Evolutionary conservation across 2,329 filamentous ascomycete species (phyloP), one percentile per base, ranked within the genome.

Genomic region (Helotiales sp.): DNA sequence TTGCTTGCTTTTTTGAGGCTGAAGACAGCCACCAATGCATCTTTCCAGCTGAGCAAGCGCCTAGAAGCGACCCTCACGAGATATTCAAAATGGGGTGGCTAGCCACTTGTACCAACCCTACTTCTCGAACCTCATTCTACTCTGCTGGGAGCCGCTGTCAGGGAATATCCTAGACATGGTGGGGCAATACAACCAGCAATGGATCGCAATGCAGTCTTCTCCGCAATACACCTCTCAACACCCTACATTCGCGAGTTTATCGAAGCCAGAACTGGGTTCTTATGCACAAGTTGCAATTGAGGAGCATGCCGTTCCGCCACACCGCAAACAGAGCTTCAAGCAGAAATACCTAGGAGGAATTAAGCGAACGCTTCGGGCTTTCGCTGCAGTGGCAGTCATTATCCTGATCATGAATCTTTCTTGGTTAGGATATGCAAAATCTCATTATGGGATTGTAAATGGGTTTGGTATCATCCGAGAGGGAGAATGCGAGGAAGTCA

Each of bases 311-410:
- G 22, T 46, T 6, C 22, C 51, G n/a, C 15, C 25, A 17, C 22
- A 54, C 17, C 51, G 46, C 17, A 50, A 25, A 15, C 54, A 53
- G 24, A 60, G 8, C 13, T 60, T 57, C 38, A 33, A 31, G 30
- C 54, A 60, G 24, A 56, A 57, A n/a, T 54, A 60, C 17, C 38
- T 57, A 6, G 50, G 57, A n/a, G 57, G 57, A 13, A 52, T 60
- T 25, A 56, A 53, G 29, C 38, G 54, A 17, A 57, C 57, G 12
- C 49, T 60, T 24, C 57, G 57, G 1, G 33, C 36, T 12, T 60
- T 60, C 25, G 19, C 34, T 12, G 19, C 30, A 6, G 53, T 57
- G 13, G 47, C 57, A 19, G 44, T 24, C 19, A 44, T 57, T 24
- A 29, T 60, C 17, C 27, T 60, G 17, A 38, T 57, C 34, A 27